Conservation (phyloP, 2,329 filamentous ascomycete species). For the Periconia macrospinosa region DNA sequence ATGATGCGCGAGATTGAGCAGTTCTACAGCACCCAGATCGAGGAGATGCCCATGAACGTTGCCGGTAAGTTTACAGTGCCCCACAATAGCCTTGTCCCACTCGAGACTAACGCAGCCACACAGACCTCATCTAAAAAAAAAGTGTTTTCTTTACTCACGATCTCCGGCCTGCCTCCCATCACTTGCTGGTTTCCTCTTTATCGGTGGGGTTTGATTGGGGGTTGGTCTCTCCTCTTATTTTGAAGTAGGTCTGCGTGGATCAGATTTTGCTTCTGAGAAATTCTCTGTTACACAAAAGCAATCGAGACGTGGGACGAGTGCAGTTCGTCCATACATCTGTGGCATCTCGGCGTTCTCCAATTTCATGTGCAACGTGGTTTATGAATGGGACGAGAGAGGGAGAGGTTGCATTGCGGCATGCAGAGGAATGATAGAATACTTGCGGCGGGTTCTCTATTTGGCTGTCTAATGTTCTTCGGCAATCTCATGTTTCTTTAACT, state of each 20-base stretch:
- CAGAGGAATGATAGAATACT: slow-evolving; percentile 37
- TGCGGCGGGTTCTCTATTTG: slow-evolving; percentile 31
- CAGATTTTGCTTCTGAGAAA: slow-evolving; percentile 24
- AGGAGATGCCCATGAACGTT: slow-evolving; percentile 99
- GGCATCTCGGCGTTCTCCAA: slow-evolving; percentile 47
- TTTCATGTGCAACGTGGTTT: slow-evolving; percentile 45
- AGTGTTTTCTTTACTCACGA: slow-evolving; percentile 15
- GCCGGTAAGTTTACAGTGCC: slow-evolving; percentile 55
- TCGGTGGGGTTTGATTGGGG: slow-evolving; percentile 26
- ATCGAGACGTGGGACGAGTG: slow-evolving; percentile 33
- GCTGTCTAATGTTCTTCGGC: slow-evolving; percentile 30
- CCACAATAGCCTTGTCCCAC: not conserved
- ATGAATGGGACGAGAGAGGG: slow-evolving; percentile 27
- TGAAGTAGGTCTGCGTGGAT: slow-evolving; percentile 32
- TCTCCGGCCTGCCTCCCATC: slow-evolving; percentile 24
- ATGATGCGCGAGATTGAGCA: slow-evolving; percentile 99
- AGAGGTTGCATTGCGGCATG: slow-evolving; percentile 21
- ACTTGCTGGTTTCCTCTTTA: slow-evolving; percentile 16
- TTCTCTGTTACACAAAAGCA: slow-evolving; percentile 39
- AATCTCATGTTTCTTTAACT: slow-evolving; percentile 38
- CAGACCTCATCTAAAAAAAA: slow-evolving; percentile 46
- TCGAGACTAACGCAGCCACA: slow-evolving; percentile 12
- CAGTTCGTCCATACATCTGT: slow-evolving; percentile 35
- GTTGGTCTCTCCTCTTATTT: slow-evolving; percentile 33
- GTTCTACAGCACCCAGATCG: slow-evolving; percentile 99